Evolutionary conservation across 352 stramenopile genomes (phyloP), one percentile per base, ranked within the genome.

Genomic region (Globisporangium camurandrum): DNA sequence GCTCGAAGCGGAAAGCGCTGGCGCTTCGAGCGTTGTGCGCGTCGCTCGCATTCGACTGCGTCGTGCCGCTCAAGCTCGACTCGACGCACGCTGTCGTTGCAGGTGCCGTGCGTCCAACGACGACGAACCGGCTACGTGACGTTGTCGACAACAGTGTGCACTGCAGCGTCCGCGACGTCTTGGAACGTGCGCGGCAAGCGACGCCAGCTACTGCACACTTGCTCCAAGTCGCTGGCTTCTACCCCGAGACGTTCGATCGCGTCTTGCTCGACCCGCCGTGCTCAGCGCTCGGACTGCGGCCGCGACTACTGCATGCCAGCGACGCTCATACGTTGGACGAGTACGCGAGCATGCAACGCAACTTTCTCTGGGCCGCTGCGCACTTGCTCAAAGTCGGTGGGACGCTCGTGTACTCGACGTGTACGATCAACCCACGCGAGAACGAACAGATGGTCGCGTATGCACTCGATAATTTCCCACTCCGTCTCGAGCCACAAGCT

Each of bases 331-430:
- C 90, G 24, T 55, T 96, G 16, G 71, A 76, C 1, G 73, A 88
- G 54, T 93, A 88, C 57, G 65, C 67, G 24, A 93, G 73, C 48
- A 92, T 92, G 73, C 86, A 96, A 62, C 73, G 84, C 56, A 92
- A 93, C 46, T 92, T 96, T 42, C 53, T 95, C 19, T 85, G 79
- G 63, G 83, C 88, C 11, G 93, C 93, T 1, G 67, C 94, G 1
- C 78, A 75, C 34, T 46, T 98, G 49, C 72, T 98, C 7, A 97
- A 97, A 56, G 66, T 68, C 38, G 89, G 90, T 33, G 95, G 93
- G 3, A 87, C 68, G 30, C 79, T 98, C 48, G 92, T 97, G 30
- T 98, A 98, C 62, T 97, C 83, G 27, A 98, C 94, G 16, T 98
- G 94, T 51, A 98, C 93, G 0, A 95, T 97, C 46, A 95, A 97